Conservation (phyloP, 2,329 filamentous ascomycete genomes). For the Exophiala dermatitidis region DNA sequence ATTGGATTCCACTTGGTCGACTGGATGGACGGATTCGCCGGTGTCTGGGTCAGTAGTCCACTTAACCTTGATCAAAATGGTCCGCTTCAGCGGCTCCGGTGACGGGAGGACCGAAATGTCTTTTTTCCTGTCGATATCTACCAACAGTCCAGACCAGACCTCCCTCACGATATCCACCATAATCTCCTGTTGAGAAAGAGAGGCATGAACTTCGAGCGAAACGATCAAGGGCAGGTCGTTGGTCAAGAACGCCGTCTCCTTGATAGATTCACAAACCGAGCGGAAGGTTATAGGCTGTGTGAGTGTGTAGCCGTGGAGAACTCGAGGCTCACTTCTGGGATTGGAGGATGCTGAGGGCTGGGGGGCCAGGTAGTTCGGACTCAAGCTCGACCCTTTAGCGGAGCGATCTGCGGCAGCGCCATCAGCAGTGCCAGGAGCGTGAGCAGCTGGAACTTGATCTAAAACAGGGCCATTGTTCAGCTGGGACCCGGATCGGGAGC, state of each 20-base stretch:
- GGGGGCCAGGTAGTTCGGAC: conserved; percentile 11
- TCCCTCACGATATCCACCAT: conserved; percentile 95
- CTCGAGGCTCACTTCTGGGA: conserved; percentile 61
- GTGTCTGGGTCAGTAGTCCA: conserved; percentile 46
- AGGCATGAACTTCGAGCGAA: conserved; percentile 84
- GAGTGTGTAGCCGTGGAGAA: conserved; percentile 79
- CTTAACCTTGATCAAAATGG: conserved; percentile 80
- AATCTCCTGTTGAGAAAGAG: conserved; percentile 71
- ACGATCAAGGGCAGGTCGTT: conserved; percentile 80
- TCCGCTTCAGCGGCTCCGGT: conserved; percentile 64
- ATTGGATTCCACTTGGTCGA: conserved; percentile 28
- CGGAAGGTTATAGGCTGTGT: conserved; percentile 82
- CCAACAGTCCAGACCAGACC: conserved; percentile 68
- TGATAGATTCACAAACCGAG: conserved; percentile 73
- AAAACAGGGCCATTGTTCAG: background rate
- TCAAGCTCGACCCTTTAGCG: background rate
- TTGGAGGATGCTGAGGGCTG: conserved; percentile 8
- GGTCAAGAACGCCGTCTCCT: conserved; percentile 66
- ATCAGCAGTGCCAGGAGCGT: background rate
- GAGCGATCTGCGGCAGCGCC: background rate
- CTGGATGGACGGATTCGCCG: conserved; percentile 28
- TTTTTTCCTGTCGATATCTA: conserved; percentile 49
- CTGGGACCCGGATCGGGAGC: conserved; percentile 16
- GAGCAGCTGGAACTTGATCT: background rate
- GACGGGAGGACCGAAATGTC: conserved; percentile 50